Percentiles rank a stretch among this genome's conserved stretches.
phyloP scores from a whole-genome alignment of 495 filamentous ascomycete genomes.

The Aspergillus taichungensis region DNA sequence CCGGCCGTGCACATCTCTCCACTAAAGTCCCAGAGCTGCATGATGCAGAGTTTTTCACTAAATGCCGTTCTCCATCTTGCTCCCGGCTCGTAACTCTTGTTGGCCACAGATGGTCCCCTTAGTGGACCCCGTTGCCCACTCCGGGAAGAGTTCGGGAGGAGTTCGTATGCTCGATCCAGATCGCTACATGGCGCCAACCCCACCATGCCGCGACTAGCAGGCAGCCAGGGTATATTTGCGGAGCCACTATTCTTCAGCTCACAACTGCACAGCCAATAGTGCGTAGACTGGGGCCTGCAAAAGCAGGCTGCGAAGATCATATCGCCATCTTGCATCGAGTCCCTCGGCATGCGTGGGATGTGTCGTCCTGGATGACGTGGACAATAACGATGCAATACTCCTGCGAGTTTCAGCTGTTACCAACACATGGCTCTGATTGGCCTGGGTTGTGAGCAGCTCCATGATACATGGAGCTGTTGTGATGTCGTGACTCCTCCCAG shows the following conservation, averaged over 20 bases:
- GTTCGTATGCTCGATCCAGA: slow-evolving; percentile 4
- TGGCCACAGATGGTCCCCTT: neutral
- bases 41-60: slow-evolving; percentile 1
- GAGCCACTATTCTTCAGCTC: neutral
- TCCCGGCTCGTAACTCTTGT: slow-evolving; percentile 1
- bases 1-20: slow-evolving; percentile 4
- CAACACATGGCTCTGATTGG: slow-evolving; percentile 5
- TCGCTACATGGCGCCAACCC: slow-evolving; percentile 2
- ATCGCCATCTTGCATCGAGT: neutral
- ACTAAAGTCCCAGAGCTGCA: slow-evolving; percentile 1
- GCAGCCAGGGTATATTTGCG: neutral
- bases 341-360: no score
- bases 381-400: neutral
- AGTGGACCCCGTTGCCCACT: slow-evolving; percentile 1
- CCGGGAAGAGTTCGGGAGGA: neutral
- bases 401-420: slow-evolving; percentile 8
- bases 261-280: slow-evolving; percentile 6
- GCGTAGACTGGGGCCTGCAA: neutral
- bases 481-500: slow-evolving; percentile 2
- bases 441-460: neutral
- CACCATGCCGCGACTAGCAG: slow-evolving; percentile 2
- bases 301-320: neutral
- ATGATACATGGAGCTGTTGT: slow-evolving; percentile 1
- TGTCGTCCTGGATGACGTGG: no score
- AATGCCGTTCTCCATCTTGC: neutral